Evolutionary conservation across 192 early-diverging fungal genomes (phyloP).

Genomic region (Mortierella claussenii): DNA sequence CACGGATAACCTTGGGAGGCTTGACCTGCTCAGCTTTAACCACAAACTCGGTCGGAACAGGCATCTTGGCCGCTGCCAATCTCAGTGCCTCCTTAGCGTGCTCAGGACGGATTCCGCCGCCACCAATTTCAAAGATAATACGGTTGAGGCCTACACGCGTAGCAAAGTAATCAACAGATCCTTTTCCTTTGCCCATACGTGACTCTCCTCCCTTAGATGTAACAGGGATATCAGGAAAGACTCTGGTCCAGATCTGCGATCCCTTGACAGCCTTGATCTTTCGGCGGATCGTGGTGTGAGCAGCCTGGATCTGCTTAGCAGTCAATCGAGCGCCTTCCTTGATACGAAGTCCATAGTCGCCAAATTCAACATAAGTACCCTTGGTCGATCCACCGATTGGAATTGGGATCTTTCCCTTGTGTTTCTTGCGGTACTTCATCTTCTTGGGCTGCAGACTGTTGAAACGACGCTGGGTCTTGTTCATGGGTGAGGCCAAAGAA

Average conservation of each 20-base stretch:
- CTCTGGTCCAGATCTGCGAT: constrained; percentile 83
- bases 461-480: constrained; percentile 61
- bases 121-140: constrained; percentile 89
- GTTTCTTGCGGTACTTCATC: constrained; percentile 82
- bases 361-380: constrained; percentile 88
- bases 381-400: constrained; percentile 86
- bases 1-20: constrained; percentile 42
- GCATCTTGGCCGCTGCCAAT: constrained; percentile 70
- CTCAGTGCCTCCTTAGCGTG: constrained; percentile 81
- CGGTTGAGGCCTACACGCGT: constrained; percentile 89
- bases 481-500: constrained; percentile 28
- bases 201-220: constrained; percentile 90
- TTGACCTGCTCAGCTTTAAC: constrained; percentile 57
- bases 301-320: constrained; percentile 85
- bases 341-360: constrained; percentile 93
- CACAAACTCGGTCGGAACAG: constrained; percentile 77
- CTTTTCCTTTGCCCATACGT: constrained; percentile 99
- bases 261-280: constrained; percentile 92
- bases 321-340: constrained; percentile 84
- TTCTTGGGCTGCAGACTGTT: constrained; percentile 79
- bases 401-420: constrained; percentile 87
- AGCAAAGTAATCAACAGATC: constrained; percentile 92
- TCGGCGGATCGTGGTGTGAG: constrained; percentile 75
- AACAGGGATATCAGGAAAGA: constrained; percentile 94
- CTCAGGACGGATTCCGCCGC: constrained; percentile 82